Percentiles rank a stretch among this genome's conserved stretches.
Conservation (phyloP, 805 yeast genomes). For the Yarrowia yakushimensis region DNA sequence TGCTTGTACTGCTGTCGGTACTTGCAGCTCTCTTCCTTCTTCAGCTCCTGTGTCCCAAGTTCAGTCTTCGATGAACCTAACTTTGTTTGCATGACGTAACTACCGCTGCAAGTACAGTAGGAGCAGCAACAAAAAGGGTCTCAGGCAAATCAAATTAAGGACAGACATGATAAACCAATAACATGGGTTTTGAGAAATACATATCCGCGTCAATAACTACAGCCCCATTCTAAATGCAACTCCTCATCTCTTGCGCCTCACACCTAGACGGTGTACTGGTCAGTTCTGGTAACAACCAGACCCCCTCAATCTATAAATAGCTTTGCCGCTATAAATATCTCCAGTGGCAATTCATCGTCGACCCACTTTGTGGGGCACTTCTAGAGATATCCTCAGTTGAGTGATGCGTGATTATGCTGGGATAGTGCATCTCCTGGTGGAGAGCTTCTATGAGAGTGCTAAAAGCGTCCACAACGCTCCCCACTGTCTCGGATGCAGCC, state of each 20-base stretch:
- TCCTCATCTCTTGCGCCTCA: no score
- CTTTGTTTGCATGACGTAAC: slow-evolving; percentile 20
- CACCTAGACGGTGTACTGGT: no score
- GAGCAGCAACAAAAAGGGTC: not conserved
- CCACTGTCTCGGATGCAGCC: slow-evolving; percentile 14
- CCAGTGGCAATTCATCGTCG: not conserved
- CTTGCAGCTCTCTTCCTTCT: not conserved
- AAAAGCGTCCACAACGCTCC: not conserved
- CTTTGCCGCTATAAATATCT: slow-evolving; percentile 9
- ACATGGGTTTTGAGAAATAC: no score
- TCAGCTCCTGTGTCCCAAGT: not conserved
- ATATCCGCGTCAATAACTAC: no score
- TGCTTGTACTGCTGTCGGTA: not conserved
- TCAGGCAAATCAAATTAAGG: no score
- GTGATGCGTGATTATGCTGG: not conserved
- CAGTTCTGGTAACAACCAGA: not conserved
- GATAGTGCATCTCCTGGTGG: no score
- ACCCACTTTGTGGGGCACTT: not conserved
- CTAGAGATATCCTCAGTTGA: not conserved
- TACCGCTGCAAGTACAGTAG: no score
- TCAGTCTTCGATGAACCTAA: slow-evolving; percentile 18
- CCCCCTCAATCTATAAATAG: slow-evolving; percentile 20
- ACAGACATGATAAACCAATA: no score
- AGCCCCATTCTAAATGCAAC: no score
- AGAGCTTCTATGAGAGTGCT: not conserved